These are phyloP conservation scores for Tylopilus sp. DNA, from an alignment of 1,284 basidiomycete species.

Conservation along the genomic window DNA sequence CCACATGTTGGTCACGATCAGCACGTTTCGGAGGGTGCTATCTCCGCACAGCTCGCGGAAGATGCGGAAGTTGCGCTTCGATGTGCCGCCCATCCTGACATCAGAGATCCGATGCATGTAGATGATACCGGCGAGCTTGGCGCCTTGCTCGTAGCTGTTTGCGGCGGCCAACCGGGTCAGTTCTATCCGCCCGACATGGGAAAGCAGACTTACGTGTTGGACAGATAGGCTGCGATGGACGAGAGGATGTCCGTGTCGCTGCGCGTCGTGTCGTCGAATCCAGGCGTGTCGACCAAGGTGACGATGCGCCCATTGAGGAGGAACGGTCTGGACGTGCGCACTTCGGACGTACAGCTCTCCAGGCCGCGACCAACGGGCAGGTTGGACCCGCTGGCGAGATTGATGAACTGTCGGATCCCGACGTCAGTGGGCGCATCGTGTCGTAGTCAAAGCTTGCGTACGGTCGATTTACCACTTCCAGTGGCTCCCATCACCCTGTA, in stretches of 20 bases:
- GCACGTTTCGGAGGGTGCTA: conserved; percentile 42
- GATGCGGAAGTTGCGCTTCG: conserved; percentile 47
- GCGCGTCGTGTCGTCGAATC: conserved; percentile 39
- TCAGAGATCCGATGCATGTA: conserved; percentile 56
- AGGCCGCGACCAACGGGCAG: conserved; percentile 34
- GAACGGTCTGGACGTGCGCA: conserved; percentile 33
- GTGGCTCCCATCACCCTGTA: conserved; percentile 45
- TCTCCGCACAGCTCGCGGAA: conserved; percentile 52
- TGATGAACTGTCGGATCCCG: conserved; percentile 30
- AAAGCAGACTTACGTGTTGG: conserved; percentile 28
- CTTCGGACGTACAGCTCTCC: conserved; percentile 35
- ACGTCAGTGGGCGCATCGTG: background rate
- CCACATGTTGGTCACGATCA: conserved; percentile 53
- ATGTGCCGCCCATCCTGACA: conserved; percentile 46
- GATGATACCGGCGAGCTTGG: conserved; percentile 46
- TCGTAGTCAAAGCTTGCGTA: conserved; percentile 19
- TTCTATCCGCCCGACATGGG: background rate
- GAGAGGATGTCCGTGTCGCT: conserved; percentile 40
- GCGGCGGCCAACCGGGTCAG: background rate
- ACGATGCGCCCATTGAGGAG: conserved; percentile 31
- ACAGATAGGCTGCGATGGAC: conserved; percentile 35
- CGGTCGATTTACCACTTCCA: conserved; percentile 43
- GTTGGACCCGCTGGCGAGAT: conserved; percentile 33
- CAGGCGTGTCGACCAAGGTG: conserved; percentile 38
- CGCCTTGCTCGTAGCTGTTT: conserved; percentile 37